Base-by-base conservation (phyloP, 805 yeast species). In the Lipomyces spencermartinsiae region DNA sequence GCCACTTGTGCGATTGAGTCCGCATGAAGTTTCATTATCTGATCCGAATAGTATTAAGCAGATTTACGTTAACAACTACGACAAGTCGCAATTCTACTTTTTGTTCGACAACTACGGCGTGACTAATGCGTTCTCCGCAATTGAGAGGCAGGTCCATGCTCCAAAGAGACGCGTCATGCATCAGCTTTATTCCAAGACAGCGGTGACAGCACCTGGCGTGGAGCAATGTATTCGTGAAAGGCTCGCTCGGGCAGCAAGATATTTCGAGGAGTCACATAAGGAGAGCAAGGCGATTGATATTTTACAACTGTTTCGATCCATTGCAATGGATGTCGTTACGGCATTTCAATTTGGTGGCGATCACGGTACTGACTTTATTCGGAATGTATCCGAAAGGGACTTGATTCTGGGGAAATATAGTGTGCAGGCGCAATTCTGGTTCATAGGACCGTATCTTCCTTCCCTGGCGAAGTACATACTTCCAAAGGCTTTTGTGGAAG, bases 281-380 rank as follows among this genome's bases (percentile, higher is more conserved):
- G 16, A 25, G 16, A 25, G 61, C 67, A 31, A 58, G 9, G 78
- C 83, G 39, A 73, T 88, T 53, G 89, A 89, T 61, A 88, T 86
- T 2, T 87, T 86, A 72, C 81, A 85, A 22, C 75, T 89, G n/a
- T 89, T 89, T 80, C 87, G 87, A n/a, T 79, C 88, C 19, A 80
- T 89, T 73, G 93, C 93, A 4, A 85, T 89, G 87, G 93, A 89
- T 73, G 88, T 86, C 2, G 86, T 89, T 1, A 83, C 88, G 1
- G 83, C 84, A 25, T 87, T 88, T 73, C 86, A 86, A 65, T 81
- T 87, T 67, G 93, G 93, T 0, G 70, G 75, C 0, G 76, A 79
- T 8, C 80, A 82, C 64, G 83, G 87, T 19, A 79, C 86, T 0
- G 76, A 84, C 49, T 76, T 87, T 46, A 73, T 88, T 46, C 68